phyloP scores from a whole-genome alignment of 495 filamentous ascomycete species.

The Penicillium subrubescens region DNA sequence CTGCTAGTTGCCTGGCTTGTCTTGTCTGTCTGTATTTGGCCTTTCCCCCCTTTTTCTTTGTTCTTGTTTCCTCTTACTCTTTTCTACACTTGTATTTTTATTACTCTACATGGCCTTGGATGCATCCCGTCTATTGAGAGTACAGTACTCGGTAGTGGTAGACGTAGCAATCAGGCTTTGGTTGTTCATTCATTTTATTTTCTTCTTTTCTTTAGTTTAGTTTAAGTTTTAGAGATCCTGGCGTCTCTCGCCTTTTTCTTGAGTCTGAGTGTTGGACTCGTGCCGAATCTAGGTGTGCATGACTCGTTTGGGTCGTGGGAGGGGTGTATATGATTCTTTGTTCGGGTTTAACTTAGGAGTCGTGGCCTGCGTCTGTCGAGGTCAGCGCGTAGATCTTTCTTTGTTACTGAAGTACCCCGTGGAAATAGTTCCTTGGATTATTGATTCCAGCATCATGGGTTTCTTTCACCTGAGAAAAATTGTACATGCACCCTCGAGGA shows the following conservation, averaged over 20 bases:
- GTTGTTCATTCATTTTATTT: background rate
- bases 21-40: background rate
- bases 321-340: background rate
- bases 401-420: background rate
- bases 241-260: background rate
- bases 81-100: constrained; percentile 21
- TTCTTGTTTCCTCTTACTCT: constrained; percentile 3
- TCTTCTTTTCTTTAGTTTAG: background rate
- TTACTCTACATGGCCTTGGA: constrained; percentile 5
- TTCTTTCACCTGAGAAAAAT: background rate
- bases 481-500: background rate
- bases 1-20: background rate
- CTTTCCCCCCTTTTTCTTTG: background rate
- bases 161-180: constrained; percentile 18
- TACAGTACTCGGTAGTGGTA: constrained; percentile 11
- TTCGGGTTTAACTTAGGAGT: background rate
- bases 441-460: background rate
- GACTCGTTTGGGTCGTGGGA: background rate
- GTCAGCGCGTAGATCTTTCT: background rate
- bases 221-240: background rate
- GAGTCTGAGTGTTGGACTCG: background rate
- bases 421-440: background rate
- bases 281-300: background rate
- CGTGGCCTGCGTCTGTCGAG: background rate
- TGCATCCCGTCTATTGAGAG: constrained; percentile 9